phyloP scores from a whole-genome alignment of 352 stramenopile genomes.

The Pilasporangium apinafurcum region DNA sequence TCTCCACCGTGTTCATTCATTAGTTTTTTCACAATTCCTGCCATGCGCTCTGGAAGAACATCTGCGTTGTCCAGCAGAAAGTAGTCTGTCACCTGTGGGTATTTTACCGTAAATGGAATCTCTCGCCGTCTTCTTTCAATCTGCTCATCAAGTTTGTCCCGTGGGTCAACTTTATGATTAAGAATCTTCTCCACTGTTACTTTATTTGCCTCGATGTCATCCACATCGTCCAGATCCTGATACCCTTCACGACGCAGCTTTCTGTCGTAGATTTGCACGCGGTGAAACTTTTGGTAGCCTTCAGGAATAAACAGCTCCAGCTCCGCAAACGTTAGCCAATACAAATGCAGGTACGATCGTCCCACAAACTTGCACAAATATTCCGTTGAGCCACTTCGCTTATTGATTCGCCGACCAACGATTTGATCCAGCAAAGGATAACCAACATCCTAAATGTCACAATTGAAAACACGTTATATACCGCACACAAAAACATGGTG shows the following conservation, averaged over 20 bases:
- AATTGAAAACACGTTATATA: conserved; percentile 4
- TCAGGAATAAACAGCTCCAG: conserved; percentile 80
- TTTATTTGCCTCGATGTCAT: conserved; percentile 84
- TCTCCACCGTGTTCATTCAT: conserved; percentile 79
- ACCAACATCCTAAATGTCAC: conserved; percentile 36
- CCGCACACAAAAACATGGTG: neutral
- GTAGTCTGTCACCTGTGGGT: conserved; percentile 74
- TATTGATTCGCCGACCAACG: conserved; percentile 76
- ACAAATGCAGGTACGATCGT: conserved; percentile 84
- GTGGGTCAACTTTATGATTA: conserved; percentile 78
- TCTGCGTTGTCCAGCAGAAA: conserved; percentile 78
- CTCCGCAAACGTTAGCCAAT: conserved; percentile 86
- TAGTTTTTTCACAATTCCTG: conserved; percentile 75
- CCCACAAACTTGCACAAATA: conserved; percentile 87
- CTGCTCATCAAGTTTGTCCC: conserved; percentile 76
- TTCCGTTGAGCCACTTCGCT: conserved; percentile 57
- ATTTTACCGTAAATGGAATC: conserved; percentile 38
- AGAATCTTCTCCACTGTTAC: conserved; percentile 86
- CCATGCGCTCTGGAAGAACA: conserved; percentile 58
- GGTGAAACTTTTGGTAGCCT: conserved; percentile 82
- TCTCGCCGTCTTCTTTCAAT: conserved; percentile 69
- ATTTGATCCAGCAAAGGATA: conserved; percentile 80
- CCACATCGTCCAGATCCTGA: conserved; percentile 79
- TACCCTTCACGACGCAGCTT: conserved; percentile 80
- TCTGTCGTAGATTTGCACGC: conserved; percentile 79